These are phyloP conservation scores for Oenanthe sinensis DNA, from an alignment of 129 eudicot genomes.

Conservation along the genomic window DNA sequence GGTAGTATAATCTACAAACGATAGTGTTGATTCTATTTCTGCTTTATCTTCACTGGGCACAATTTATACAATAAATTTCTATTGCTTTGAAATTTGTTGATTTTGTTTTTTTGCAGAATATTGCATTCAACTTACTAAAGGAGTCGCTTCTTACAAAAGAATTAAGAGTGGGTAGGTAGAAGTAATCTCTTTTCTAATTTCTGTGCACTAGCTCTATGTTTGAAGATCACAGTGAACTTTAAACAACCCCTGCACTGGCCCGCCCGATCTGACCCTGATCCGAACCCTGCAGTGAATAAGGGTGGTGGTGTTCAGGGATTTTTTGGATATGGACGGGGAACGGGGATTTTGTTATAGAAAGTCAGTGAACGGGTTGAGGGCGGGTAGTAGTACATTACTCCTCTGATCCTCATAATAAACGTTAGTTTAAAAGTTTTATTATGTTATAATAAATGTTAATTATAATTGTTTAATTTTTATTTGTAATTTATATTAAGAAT, in stretches of 20 bases:
- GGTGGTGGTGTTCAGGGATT: not conserved
- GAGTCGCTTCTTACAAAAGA: constrained; percentile 38
- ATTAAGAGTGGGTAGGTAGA: constrained; percentile 43
- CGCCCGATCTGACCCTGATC: not conserved
- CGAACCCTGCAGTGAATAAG: not conserved
- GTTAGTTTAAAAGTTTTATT: not conserved
- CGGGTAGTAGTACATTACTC: not conserved
- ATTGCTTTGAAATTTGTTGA: not conserved
- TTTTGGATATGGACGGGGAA: not conserved
- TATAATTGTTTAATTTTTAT: not conserved
- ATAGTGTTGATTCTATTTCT: not conserved
- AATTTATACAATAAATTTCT: not conserved
- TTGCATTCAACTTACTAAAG: constrained; percentile 62
- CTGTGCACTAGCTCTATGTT: not conserved
- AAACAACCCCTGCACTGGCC: no score
- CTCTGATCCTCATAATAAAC: not conserved
- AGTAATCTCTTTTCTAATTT: constrained; percentile 4
- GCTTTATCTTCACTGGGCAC: not conserved
- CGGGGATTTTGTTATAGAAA: not conserved
- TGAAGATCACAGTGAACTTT: not conserved
- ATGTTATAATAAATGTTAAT: not conserved
- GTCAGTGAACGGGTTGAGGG: not conserved
- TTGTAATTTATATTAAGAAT: not conserved
- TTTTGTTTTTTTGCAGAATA: constrained; percentile 59
- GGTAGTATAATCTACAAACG: not conserved